These are phyloP conservation scores for Rosa rugosa DNA, from an alignment of 306 rosid genomes.

Conservation along the genomic window DNA sequence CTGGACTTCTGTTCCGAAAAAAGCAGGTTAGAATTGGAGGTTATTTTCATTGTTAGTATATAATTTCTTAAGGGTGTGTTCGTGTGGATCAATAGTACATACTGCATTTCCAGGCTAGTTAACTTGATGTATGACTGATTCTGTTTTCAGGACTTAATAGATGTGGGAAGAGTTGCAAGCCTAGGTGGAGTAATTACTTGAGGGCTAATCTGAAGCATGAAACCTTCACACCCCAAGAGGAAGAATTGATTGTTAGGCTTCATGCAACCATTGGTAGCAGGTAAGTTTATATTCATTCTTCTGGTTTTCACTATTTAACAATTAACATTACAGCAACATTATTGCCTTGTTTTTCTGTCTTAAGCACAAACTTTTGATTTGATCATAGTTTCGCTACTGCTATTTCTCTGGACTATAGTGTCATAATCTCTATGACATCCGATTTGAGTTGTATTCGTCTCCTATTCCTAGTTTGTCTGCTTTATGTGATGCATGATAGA, in stretches of 20 bases:
- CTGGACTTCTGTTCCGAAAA: slow-evolving; percentile 66
- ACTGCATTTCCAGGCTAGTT: not conserved
- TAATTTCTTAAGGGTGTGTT: not conserved
- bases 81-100: not conserved
- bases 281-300: slow-evolving; percentile 26
- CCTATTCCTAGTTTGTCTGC: not conserved
- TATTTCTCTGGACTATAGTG: not conserved
- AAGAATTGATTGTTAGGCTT: slow-evolving; percentile 79
- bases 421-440: not conserved
- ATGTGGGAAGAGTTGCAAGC: slow-evolving; percentile 80
- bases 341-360: not conserved
- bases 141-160: slow-evolving; percentile 56
- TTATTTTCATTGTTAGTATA: not conserved
- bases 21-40: slow-evolving; percentile 45
- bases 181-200: slow-evolving; percentile 57
- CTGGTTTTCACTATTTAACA: not conserved
- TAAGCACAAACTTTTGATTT: not conserved
- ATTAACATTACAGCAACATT: not conserved
- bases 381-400: not conserved
- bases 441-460: not conserved
- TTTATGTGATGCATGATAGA: not conserved
- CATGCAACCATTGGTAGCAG: slow-evolving; percentile 99
- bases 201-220: slow-evolving; percentile 65
- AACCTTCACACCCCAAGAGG: slow-evolving; percentile 77
- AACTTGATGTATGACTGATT: slow-evolving; percentile 8